These are phyloP conservation scores for Cystobasidium ongulense DNA, from an alignment of 768 basidiomycete genomes.

Conservation along the genomic window DNA sequence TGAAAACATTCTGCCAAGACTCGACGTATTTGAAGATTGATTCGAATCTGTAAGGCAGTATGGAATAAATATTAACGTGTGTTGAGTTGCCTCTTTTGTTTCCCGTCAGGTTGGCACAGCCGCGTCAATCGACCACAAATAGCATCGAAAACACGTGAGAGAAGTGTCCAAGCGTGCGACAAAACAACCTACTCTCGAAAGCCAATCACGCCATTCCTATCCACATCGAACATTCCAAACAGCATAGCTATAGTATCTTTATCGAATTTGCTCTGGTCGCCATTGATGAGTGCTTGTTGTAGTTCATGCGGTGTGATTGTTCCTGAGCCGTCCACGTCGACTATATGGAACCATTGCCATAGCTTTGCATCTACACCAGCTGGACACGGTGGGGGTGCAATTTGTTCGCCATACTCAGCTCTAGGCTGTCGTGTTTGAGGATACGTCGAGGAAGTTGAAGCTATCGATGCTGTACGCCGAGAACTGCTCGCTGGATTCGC, in stretches of 20 bases:
- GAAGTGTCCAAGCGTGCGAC: background rate
- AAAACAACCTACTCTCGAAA: constrained; percentile 17
- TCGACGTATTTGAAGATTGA: constrained; percentile 22
- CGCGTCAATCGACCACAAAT: no score
- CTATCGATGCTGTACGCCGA: constrained; percentile 8
- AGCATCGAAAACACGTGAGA: background rate
- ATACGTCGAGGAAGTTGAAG: background rate
- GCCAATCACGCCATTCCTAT: constrained; percentile 5
- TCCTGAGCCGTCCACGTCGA: constrained; percentile 20
- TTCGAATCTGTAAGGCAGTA: background rate
- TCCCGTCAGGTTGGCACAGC: no score
- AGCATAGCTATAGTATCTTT: constrained; percentile 24
- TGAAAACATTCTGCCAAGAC: constrained; percentile 27
- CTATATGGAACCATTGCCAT: constrained; percentile 23
- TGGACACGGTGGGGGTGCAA: constrained; percentile 3
- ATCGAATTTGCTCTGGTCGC: constrained; percentile 29
- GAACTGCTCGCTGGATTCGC: background rate
- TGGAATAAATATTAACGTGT: background rate
- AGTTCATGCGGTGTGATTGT: constrained; percentile 20
- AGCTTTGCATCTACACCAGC: constrained; percentile 9
- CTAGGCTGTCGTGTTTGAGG: background rate
- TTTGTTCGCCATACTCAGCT: background rate
- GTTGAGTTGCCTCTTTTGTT: no score
- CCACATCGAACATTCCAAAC: constrained; percentile 21
- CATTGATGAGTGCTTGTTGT: constrained; percentile 32